Conservation (phyloP, 1,284 basidiomycete species). For the Cutaneotrichosporon sp. region DNA sequence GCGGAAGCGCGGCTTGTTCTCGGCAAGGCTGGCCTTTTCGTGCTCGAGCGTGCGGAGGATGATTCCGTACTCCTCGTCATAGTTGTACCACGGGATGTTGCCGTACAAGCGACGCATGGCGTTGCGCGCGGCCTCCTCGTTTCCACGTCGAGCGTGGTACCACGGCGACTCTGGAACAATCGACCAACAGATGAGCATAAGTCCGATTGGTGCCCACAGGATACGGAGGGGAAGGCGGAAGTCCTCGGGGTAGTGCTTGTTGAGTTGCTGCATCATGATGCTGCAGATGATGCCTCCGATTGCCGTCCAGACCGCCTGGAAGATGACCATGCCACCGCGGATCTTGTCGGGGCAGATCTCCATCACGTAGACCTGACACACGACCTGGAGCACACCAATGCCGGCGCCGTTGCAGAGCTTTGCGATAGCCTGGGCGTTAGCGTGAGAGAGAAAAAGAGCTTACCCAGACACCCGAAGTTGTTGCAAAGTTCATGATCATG, state of each 20-base stretch:
- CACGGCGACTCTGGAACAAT: slow-evolving; percentile 24
- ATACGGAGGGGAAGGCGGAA: slow-evolving; percentile 20
- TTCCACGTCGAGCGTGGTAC: slow-evolving; percentile 26
- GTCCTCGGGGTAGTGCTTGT: slow-evolving; percentile 16
- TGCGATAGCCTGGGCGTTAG: slow-evolving; percentile 7
- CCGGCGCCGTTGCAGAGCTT: slow-evolving; percentile 25
- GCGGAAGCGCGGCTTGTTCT: slow-evolving; percentile 4
- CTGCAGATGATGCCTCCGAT: not conserved
- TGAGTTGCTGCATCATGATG: slow-evolving; percentile 25
- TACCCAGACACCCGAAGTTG: slow-evolving; percentile 13
- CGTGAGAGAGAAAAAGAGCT: not conserved
- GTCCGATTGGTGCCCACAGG: slow-evolving; percentile 20
- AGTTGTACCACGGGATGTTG: slow-evolving; percentile 33
- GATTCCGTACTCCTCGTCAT: slow-evolving; percentile 35
- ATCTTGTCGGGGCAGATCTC: slow-evolving; percentile 19
- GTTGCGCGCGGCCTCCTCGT: slow-evolving; percentile 28
- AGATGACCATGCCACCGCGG: slow-evolving; percentile 15
- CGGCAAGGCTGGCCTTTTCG: slow-evolving; percentile 18
- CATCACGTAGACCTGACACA: slow-evolving; percentile 21
- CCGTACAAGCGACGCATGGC: slow-evolving; percentile 29
- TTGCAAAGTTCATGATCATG: slow-evolving; percentile 20
- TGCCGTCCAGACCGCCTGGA: slow-evolving; percentile 10
- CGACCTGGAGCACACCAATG: slow-evolving; percentile 21
- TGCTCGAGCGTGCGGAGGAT: slow-evolving; percentile 30
- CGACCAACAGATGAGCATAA: slow-evolving; percentile 21